Conservation (phyloP, 148 eudicot genomes). For the Pouteria glomerata region DNA sequence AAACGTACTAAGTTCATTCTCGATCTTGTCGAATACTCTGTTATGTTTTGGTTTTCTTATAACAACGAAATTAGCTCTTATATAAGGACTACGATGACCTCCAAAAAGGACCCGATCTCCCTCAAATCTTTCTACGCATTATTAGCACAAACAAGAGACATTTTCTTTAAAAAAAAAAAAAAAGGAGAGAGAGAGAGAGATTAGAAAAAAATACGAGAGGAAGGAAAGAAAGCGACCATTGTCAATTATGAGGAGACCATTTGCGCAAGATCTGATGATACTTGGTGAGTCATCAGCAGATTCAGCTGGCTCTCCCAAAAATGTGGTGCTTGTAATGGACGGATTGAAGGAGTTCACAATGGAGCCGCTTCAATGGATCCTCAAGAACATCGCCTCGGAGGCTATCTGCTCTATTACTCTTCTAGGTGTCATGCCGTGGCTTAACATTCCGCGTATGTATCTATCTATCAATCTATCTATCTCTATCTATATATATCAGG, state of each 20-base stretch:
- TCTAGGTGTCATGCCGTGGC: conserved; percentile 27
- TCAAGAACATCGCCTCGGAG: conserved; percentile 5
- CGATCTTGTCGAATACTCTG: not conserved
- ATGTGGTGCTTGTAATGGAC: conserved; percentile 23
- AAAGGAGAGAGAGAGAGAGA: not conserved
- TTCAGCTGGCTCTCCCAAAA: no score
- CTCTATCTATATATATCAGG: not conserved
- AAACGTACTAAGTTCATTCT: not conserved
- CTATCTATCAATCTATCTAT: not conserved
- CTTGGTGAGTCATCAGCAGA: not conserved
- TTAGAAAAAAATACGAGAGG: no score
- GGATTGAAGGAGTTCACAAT: conserved; percentile 20
- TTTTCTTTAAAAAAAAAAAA: not conserved
- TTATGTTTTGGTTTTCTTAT: not conserved
- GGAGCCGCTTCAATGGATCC: conserved; percentile 24
- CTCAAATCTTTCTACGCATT: no score
- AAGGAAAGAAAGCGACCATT: no score
- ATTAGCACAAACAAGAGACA: not conserved
- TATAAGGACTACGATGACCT: not conserved
- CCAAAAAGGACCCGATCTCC: not conserved
- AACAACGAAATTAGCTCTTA: not conserved
- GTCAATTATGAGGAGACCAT: not conserved
- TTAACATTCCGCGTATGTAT: conserved; percentile 24
- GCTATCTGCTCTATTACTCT: conserved; percentile 14
- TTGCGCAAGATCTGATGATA: not conserved